Percentiles rank a stretch among this genome's conserved stretches.
phyloP scores from a whole-genome alignment of 495 filamentous ascomycete genomes.

The Apodospora peruviana region DNA sequence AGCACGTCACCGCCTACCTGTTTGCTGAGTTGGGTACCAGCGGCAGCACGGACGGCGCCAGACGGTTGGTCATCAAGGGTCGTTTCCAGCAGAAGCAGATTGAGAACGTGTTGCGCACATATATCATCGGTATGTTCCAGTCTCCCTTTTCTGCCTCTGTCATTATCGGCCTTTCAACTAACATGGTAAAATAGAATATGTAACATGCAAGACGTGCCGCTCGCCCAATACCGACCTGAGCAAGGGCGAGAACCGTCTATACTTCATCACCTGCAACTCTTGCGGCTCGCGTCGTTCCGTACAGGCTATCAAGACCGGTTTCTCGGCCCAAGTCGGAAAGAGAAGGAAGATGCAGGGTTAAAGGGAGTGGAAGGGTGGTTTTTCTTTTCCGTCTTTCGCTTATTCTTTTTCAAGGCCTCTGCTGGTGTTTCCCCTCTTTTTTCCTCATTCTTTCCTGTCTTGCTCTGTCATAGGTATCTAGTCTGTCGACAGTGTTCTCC shows the following conservation, averaged over 20 bases:
- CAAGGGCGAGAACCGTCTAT: slow-evolving; percentile 95
- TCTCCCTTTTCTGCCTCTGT: background rate
- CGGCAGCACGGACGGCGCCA: slow-evolving; percentile 86
- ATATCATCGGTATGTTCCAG: slow-evolving; percentile 64
- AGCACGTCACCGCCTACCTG: slow-evolving; percentile 93
- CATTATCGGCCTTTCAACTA: background rate
- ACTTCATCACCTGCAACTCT: slow-evolving; percentile 53
- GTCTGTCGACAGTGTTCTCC: background rate
- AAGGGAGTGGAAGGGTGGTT: slow-evolving; percentile 6
- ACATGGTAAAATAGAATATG: slow-evolving; percentile 65
- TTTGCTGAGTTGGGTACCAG: slow-evolving; percentile 97
- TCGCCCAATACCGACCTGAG: slow-evolving; percentile 91
- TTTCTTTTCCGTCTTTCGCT: slow-evolving; percentile 9
- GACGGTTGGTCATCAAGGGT: slow-evolving; percentile 96
- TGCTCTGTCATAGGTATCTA: background rate
- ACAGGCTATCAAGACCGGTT: slow-evolving; percentile 98
- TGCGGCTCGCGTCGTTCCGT: slow-evolving; percentile 88
- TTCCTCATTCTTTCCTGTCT: too few species aligned
- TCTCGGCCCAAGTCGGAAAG: slow-evolving; percentile 97
- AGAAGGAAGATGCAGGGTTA: slow-evolving; percentile 59
- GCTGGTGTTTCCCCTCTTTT: too few species aligned
- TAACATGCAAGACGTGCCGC: slow-evolving; percentile 96
- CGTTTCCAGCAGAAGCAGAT: slow-evolving; percentile 98
- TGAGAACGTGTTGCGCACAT: slow-evolving; percentile 88
- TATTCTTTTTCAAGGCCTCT: background rate